Conservation (phyloP, 2,329 filamentous ascomycete species). For the Aspergillus jensenii region DNA sequence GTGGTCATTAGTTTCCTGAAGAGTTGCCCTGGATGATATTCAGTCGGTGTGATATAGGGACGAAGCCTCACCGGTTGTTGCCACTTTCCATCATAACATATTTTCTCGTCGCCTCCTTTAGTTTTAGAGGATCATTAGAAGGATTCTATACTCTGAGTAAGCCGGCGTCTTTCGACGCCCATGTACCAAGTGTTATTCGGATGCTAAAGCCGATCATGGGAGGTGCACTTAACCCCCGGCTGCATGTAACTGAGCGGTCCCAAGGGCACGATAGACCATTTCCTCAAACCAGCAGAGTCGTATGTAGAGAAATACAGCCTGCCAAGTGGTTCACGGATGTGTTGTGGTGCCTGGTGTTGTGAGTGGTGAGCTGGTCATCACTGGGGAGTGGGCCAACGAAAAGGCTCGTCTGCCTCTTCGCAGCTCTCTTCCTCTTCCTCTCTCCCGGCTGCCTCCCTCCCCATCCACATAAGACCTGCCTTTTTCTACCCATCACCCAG, state of each 20-base stretch:
- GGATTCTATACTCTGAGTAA: background rate
- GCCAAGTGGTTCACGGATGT: background rate
- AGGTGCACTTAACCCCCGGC: background rate
- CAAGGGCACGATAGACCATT: background rate
- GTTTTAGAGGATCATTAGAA: background rate
- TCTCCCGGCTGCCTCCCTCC: conserved; percentile 7
- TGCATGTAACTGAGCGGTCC: background rate
- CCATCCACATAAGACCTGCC: conserved; percentile 3
- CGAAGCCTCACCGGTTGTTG: background rate
- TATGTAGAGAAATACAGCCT: background rate
- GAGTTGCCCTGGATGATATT: background rate
- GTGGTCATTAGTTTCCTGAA: background rate
- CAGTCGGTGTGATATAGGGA: background rate
- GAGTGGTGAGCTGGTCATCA: conserved; percentile 7
- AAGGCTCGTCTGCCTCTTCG: conserved; percentile 11
- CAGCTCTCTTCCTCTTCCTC: conserved; percentile 8
- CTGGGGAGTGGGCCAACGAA: conserved; percentile 15
- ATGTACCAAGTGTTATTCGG: background rate
- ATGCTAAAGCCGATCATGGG: background rate
- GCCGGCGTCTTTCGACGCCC: background rate
- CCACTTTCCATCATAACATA: background rate
- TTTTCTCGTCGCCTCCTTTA: background rate
- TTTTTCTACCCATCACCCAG: background rate
- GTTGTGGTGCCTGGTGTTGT: conserved; percentile 6
- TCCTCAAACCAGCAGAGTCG: background rate